phyloP scores from a whole-genome alignment of 768 basidiomycete genomes.

The Phallus indusiatus region DNA sequence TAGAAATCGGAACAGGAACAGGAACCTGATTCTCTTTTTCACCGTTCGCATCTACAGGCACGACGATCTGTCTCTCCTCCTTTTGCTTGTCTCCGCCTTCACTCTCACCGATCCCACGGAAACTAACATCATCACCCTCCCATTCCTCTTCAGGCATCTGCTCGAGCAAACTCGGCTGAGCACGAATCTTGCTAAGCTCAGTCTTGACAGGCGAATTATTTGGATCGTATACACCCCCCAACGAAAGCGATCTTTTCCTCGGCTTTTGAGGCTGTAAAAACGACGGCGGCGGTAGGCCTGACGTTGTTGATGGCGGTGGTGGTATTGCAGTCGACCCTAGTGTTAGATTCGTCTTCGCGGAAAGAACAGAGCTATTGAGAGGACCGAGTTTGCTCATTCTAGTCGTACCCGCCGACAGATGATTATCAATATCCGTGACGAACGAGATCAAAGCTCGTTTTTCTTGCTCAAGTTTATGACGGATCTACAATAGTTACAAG shows the following conservation, averaged over 20 bases:
- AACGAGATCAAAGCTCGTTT: slow-evolving; percentile 70
- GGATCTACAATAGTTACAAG: slow-evolving; percentile 26
- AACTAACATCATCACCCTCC: slow-evolving; percentile 43
- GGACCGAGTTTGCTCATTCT: slow-evolving; percentile 5
- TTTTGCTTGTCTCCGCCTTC: slow-evolving; percentile 22
- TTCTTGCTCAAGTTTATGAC: slow-evolving; percentile 65
- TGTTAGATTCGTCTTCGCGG: slow-evolving; percentile 17
- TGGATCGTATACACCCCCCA: slow-evolving; percentile 22
- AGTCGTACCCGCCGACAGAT: slow-evolving; percentile 36
- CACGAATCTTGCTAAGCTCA: slow-evolving; percentile 21
- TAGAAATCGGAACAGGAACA: no score
- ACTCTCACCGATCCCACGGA: slow-evolving; percentile 22
- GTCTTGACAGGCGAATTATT: slow-evolving; percentile 46
- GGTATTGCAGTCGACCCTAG: slow-evolving; percentile 42
- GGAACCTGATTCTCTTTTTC: no score
- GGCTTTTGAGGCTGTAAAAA: background rate
- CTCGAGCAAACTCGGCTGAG: slow-evolving; percentile 45
- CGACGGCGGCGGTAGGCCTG: slow-evolving; percentile 31
- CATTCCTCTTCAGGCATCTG: slow-evolving; percentile 52
- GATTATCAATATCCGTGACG: slow-evolving; percentile 65
- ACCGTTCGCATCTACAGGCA: background rate
- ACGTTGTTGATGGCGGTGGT: no score
- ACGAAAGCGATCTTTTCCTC: slow-evolving; percentile 1
- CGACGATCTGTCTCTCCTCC: background rate
- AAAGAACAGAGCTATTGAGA: background rate